These are phyloP conservation scores for Sporobolomyces roseus DNA, from an alignment of 768 basidiomycete species.

Conservation along the genomic window DNA sequence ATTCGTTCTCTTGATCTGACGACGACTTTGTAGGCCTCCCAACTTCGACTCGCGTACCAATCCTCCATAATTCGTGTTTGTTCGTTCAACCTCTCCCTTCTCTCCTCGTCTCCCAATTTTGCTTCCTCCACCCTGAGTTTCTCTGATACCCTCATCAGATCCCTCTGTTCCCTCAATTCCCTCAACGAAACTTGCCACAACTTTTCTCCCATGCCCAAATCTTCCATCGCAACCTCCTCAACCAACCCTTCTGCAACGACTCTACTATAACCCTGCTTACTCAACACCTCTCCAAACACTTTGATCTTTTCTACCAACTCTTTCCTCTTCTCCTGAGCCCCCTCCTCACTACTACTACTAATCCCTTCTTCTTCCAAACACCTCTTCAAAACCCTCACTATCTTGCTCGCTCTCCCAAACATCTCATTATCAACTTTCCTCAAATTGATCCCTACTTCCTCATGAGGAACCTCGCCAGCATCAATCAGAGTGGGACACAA, in stretches of 20 bases:
- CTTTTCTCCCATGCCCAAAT: not conserved
- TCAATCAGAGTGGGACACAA: constrained; percentile 10
- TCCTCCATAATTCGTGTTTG: not conserved
- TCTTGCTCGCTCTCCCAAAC: not conserved
- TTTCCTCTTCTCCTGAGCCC: not conserved
- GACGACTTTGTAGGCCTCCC: not conserved
- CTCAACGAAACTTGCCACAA: not conserved
- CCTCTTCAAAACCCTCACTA: not conserved
- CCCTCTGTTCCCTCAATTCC: not conserved
- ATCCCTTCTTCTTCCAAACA: not conserved
- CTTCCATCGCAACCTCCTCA: not conserved
- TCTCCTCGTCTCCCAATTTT: too few relatives aligned
- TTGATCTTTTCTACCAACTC: not conserved
- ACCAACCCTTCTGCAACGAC: constrained; percentile 15
- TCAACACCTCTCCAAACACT: not conserved
- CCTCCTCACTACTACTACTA: not conserved
- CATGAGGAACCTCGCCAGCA: not conserved
- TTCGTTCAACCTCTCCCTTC: too few relatives aligned
- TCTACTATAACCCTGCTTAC: constrained; percentile 9
- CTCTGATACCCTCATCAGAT: too few relatives aligned
- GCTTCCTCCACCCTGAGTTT: not conserved
- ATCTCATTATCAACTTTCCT: not conserved
- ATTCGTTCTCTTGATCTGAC: not conserved
- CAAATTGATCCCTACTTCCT: not conserved
- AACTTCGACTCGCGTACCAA: not conserved